phyloP scores from a whole-genome alignment of 2,329 filamentous ascomycete genomes.

The Scortechinia acanthostroma region DNA sequence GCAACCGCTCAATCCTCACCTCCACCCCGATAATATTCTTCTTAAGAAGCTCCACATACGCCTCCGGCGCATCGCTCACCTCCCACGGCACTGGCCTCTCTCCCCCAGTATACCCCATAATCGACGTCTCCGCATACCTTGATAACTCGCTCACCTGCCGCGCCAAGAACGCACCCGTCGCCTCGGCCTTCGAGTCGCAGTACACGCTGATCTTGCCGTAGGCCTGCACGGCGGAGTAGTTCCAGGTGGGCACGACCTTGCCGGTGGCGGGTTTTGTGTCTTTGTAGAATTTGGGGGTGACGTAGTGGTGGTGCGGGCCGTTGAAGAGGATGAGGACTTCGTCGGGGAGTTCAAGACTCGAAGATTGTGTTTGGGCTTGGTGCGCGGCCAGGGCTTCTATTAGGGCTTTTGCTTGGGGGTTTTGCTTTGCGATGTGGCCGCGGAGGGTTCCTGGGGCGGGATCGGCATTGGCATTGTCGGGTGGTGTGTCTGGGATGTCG shows the following conservation, averaged over 20 bases:
- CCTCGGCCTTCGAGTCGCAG: constrained; percentile 33
- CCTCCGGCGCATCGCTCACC: constrained; percentile 45
- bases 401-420: constrained; percentile 57
- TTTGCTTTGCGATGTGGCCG: constrained; percentile 54
- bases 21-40: constrained; percentile 55
- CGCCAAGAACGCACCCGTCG: constrained; percentile 36
- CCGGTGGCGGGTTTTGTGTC: constrained; percentile 56
- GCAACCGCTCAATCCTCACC: constrained; percentile 42
- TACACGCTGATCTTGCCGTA: constrained; percentile 50
- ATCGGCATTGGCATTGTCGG: too few relatives aligned
- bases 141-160: constrained; percentile 45
- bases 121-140: constrained; percentile 34
- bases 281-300: constrained; percentile 63
- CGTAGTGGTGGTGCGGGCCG: constrained; percentile 48
- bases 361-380: not conserved
- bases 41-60: constrained; percentile 46
- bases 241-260: constrained; percentile 68
- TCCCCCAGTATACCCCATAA: constrained; percentile 46
- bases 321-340: constrained; percentile 61
- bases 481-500: constrained; percentile 33
- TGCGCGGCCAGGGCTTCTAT: constrained; percentile 31
- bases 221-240: constrained; percentile 58
- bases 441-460: constrained; percentile 33
- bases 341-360: constrained; percentile 23
- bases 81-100: constrained; percentile 37